phyloP scores from a whole-genome alignment of 305 asterid genomes.

The Rubia tinctorum region DNA sequence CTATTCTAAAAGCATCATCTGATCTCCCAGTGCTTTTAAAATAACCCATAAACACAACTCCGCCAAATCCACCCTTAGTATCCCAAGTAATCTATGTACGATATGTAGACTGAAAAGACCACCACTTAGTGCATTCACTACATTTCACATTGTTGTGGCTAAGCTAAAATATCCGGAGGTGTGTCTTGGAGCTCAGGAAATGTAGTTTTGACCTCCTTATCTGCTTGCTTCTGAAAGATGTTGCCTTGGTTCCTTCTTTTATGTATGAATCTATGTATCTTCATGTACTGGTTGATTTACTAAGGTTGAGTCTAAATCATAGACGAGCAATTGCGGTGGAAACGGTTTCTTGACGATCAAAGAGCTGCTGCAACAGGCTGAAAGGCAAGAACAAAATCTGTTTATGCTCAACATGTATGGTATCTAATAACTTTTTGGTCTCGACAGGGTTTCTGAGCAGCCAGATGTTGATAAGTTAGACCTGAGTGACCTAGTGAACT shows the following conservation, averaged over 20 bases:
- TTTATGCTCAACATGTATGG: neutral
- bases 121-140: neutral
- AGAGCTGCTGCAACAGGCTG: conserved; percentile 45
- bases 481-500: conserved; percentile 36
- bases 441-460: conserved; percentile 37
- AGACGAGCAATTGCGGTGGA: conserved; percentile 31
- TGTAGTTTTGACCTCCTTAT: neutral
- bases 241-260: neutral
- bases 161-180: neutral
- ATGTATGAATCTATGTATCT: neutral
- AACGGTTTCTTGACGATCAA: conserved; percentile 25
- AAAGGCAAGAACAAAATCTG: conserved; percentile 32
- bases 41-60: no score
- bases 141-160: no score
- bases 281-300: neutral
- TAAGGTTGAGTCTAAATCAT: conserved; percentile 15
- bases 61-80: no score
- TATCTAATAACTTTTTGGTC: neutral
- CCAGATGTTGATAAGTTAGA: conserved; percentile 28
- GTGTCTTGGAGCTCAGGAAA: no score
- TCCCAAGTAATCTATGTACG: neutral
- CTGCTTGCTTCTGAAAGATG: neutral
- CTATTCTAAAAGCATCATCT: no score
- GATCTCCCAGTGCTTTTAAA: no score
- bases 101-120: neutral